Evolutionary conservation across 495 filamentous ascomycete genomes (phyloP).

Genomic region (Viridothelium virens): DNA sequence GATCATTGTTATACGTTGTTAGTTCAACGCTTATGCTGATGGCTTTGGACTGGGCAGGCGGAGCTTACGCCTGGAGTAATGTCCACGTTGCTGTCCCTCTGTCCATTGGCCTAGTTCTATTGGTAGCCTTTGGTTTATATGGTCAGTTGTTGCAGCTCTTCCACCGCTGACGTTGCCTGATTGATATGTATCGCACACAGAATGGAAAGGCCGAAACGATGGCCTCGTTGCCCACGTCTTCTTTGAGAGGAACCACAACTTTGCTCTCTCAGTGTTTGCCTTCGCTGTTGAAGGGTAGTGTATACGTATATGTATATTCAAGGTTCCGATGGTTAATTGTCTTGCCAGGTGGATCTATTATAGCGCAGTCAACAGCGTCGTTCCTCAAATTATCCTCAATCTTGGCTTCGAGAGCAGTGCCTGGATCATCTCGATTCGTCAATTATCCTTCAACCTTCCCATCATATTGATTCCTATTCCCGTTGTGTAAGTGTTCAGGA

Average conservation of each 20-base stretch:
- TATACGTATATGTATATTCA: background rate
- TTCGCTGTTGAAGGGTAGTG: slow-evolving; percentile 45
- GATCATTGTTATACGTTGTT: slow-evolving; percentile 42
- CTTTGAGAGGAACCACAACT: slow-evolving; percentile 47
- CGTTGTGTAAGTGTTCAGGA: background rate
- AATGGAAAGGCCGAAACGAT: slow-evolving; percentile 48
- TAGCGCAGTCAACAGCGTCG: slow-evolving; percentile 48
- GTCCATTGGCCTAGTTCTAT: slow-evolving; percentile 39
- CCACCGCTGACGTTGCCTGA: background rate
- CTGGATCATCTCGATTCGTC: slow-evolving; percentile 41
- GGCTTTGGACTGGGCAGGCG: slow-evolving; percentile 47
- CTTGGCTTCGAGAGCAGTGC: slow-evolving; percentile 45
- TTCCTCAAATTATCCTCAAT: slow-evolving; percentile 47
- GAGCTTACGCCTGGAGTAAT: slow-evolving; percentile 43
- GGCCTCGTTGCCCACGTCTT: slow-evolving; percentile 49
- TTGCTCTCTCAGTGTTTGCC: slow-evolving; percentile 45
- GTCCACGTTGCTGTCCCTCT: slow-evolving; percentile 45
- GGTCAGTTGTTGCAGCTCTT: slow-evolving; percentile 28
- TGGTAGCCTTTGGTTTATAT: slow-evolving; percentile 42
- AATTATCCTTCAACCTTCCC: slow-evolving; percentile 38
- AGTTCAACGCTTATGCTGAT: slow-evolving; percentile 45
- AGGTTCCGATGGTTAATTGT: background rate
- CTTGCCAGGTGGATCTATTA: slow-evolving; percentile 47
- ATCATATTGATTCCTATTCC: background rate
- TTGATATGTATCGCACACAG: slow-evolving; percentile 24